A percentile compares a stretch with the other conserved stretches of the same genome.
phyloP scores from a whole-genome alignment of 1,284 basidiomycete genomes.

The Puccinia hordei region DNA sequence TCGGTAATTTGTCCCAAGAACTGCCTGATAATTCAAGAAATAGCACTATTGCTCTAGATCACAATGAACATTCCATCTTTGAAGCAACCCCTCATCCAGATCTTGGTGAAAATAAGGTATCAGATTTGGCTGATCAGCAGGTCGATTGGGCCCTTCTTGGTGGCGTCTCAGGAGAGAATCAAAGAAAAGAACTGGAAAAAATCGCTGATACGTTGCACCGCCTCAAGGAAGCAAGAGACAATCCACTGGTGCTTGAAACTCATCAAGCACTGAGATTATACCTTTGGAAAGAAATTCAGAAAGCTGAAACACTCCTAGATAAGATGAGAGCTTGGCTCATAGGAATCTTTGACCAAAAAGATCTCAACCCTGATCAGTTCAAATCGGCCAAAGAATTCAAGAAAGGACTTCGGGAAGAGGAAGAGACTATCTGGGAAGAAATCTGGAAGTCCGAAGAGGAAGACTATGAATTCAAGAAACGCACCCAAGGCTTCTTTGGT shows the following conservation, averaged over 20 bases:
- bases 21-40: not conserved
- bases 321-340: slow-evolving; percentile 8
- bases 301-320: not conserved
- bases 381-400: not conserved
- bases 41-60: not conserved
- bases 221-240: not conserved
- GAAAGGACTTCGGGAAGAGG: not conserved
- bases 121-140: not conserved
- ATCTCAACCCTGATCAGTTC: not conserved
- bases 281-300: slow-evolving; percentile 5
- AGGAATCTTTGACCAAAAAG: not conserved
- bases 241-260: not conserved
- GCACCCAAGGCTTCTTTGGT: not conserved
- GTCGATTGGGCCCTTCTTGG: not conserved
- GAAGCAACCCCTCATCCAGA: not conserved
- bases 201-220: not conserved
- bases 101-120: not conserved
- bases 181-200: not conserved
- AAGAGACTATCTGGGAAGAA: not conserved
- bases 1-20: not conserved
- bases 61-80: not conserved
- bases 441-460: slow-evolving; percentile 6
- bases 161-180: not conserved
- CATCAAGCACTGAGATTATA: not conserved
- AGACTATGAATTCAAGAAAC: slow-evolving; percentile 9